Evolutionary conservation across 805 yeast species (phyloP), one percentile per base, ranked within the genome.

Genomic region (Kodamaea neixiangensis): DNA sequence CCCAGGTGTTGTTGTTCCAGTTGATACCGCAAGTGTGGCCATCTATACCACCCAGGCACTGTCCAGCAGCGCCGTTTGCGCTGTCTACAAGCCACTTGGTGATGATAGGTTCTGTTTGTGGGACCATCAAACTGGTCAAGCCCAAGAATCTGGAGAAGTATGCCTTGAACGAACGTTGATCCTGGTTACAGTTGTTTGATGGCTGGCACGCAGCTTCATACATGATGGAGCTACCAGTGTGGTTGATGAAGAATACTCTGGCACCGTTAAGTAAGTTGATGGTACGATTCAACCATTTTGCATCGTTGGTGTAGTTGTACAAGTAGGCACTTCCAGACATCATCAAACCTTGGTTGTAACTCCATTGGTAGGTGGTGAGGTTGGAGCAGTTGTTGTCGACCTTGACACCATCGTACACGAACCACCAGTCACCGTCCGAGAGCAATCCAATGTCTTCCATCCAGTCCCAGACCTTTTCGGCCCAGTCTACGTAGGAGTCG

Each of bases 111-210:
- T 63, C 67, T 3, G 86, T 72, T 37, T 73, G 72, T 4, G 96
- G 96, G 1, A 81, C 86, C 66, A 93, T 68, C 45, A 81, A 76
- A 0, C 93, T 83, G 1, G 96, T 86, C 48, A 81, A 69, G 1
- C 91, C 94, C 64, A 92, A 67, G 65, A 85, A 85, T 50, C 97
- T 75, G 1, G 90, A 65, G 58, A 89, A 78, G 59, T 86, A 87
- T 1, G 96, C 96, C 73, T 88, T 89, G 78, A 93, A 92, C n/a
- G 94, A 83, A 53, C 96, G 78, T 75, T 92, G 96, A 74, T 92
- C 97, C 49, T 81, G 85, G 68, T 89, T 81, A 75, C 98, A 92
- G 37, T 77, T 73, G 20, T 66, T 67, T 1, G 72, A 57, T 14
- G 76, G 74, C 73, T 89, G 96, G 68, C 97, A 92, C 1, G 96